These are phyloP conservation scores for Clitoria ternatea DNA, from an alignment of 306 rosid genomes.

Conservation along the genomic window DNA sequence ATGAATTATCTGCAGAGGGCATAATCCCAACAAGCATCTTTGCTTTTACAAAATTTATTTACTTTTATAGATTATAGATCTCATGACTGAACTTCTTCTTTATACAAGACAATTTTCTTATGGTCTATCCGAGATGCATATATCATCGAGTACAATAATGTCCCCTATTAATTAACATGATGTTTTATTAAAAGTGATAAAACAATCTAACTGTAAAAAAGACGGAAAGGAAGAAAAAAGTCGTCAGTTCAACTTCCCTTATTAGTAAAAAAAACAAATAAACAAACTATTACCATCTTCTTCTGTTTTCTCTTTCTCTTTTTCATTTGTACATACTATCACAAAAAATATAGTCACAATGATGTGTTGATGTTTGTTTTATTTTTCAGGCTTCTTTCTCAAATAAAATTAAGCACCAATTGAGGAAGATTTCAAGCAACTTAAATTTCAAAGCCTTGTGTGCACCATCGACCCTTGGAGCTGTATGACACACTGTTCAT, in stretches of 20 bases:
- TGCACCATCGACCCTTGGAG: slow-evolving; percentile 81
- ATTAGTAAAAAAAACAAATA: too few relatives aligned
- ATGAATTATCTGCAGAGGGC: too few relatives aligned
- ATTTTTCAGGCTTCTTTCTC: slow-evolving; percentile 35
- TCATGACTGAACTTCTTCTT: background rate
- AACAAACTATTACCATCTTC: too few relatives aligned
- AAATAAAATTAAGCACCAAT: slow-evolving; percentile 21
- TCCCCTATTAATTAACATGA: background rate
- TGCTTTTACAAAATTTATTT: background rate
- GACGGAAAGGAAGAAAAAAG: too few relatives aligned
- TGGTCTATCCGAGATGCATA: background rate
- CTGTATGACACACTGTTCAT: slow-evolving; percentile 42
- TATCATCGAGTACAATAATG: background rate
- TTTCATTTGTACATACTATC: background rate
- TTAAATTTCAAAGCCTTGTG: slow-evolving; percentile 62
- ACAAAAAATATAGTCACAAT: slow-evolving; percentile 1
- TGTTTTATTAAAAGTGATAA: too few relatives aligned
- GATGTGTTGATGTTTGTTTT: background rate
- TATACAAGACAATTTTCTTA: background rate
- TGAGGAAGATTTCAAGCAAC: slow-evolving; percentile 25
- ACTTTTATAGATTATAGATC: background rate
- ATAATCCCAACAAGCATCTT: background rate
- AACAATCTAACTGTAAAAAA: too few relatives aligned
- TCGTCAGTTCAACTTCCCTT: too few relatives aligned
- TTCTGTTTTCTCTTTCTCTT: background rate